Conservation (phyloP, 768 basidiomycete genomes). For the Pulveroboletus sp. region DNA sequence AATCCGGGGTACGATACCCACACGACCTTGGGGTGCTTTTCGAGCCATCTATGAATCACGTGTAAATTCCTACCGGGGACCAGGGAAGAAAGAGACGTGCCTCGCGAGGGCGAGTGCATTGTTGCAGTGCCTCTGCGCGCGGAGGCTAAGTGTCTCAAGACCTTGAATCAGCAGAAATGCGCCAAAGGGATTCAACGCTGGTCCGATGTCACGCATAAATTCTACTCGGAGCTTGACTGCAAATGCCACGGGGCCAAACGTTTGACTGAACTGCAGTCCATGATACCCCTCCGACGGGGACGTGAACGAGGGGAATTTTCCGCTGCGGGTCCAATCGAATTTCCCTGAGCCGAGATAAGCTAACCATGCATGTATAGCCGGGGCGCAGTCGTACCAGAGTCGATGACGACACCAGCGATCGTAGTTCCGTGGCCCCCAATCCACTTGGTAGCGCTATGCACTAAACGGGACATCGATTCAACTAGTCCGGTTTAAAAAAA, state of each 20-base stretch:
- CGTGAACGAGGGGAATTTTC: constrained; percentile 73
- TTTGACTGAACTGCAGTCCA: constrained; percentile 62
- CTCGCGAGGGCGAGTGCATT: constrained; percentile 70
- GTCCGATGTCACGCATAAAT: constrained; percentile 66
- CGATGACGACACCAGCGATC: constrained; percentile 73
- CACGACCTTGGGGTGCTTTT: constrained; percentile 7
- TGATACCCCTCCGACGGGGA: constrained; percentile 76
- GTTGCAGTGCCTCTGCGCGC: constrained; percentile 66
- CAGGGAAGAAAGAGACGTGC: constrained; percentile 16
- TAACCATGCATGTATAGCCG: background rate
- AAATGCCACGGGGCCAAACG: constrained; percentile 64
- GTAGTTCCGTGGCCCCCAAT: constrained; percentile 80
- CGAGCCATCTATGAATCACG: constrained; percentile 9
- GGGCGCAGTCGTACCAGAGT: constrained; percentile 44
- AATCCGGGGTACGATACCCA: constrained; percentile 20
- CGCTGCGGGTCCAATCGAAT: constrained; percentile 69
- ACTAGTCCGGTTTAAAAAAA: too few relatives aligned
- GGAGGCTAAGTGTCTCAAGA: constrained; percentile 71
- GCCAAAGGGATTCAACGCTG: constrained; percentile 64
- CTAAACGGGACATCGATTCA: constrained; percentile 20
- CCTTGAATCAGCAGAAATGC: constrained; percentile 79
- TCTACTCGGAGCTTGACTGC: constrained; percentile 63
- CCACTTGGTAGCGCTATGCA: constrained; percentile 84
- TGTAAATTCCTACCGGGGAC: background rate
- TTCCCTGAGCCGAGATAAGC: constrained; percentile 22